Evolutionary conservation across 148 eudicot species (phyloP), one percentile per base, ranked within the genome.

Genomic region (Camellia granthamiana): DNA sequence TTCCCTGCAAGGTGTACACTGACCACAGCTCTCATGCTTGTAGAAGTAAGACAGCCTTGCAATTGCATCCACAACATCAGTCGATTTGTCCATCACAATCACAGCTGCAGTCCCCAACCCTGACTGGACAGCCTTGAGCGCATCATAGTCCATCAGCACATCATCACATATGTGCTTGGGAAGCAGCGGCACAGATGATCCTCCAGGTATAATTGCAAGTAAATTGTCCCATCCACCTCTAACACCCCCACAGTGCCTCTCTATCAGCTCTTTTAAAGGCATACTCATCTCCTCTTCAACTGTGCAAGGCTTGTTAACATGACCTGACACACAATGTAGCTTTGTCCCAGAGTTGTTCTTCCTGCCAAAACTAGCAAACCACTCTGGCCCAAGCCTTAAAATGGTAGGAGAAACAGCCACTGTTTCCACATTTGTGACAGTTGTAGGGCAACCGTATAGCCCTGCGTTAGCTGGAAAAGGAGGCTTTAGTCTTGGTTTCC

Each of bases 281-380:
- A 95, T 93, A 79, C 97, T 95, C 98, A 93, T 95, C 87, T 95
- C 97, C 86, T 93, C 97, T 84, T 95, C 97, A 49, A 95, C 98
- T 0, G 98, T 95, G 89, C 98, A 95, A 52, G 98, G 98, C 78
- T 92, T 95, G 85, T 95, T 95, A 43, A 95, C 98, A 82, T 95
- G 97, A 54, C 98, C 98, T 8, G 97, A 95, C 60, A 92, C 78
- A 65, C 98, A 93, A 73, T 86, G 91, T 15, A 95, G 81, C 84
- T 95, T 95, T 5, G 97, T 95, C 19, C 97, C 98, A 13, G 97
- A 78, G 84, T 95, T 93, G 78, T 93, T 93, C 82, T 93, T 95
- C 86, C 97, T 86, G 52, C 97, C 97, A 70, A 95, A 95, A 75
- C 97, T 93, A 65, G 97, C 86, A 81, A 93, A 95, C 97, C 97